These are phyloP conservation scores for Ephemerocybe angulata DNA, from an alignment of 768 basidiomycete species.

Conservation along the genomic window DNA sequence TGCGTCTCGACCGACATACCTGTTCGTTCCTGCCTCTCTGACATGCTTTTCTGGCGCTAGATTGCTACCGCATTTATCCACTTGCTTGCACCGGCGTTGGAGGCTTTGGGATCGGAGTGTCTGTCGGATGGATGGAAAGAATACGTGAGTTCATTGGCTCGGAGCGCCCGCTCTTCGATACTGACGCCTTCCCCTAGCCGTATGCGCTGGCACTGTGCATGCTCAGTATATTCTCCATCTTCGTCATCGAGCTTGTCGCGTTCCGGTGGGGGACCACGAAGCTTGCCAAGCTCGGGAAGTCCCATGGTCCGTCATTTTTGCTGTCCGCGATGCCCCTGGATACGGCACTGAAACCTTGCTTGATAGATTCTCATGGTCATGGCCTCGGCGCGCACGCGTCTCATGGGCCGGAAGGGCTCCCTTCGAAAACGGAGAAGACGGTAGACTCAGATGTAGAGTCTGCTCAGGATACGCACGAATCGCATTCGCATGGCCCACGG, in stretches of 20 bases:
- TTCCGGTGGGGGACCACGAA: constrained; percentile 82
- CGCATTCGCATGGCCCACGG: constrained; percentile 5
- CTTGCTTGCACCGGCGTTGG: constrained; percentile 71
- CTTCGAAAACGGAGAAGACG: constrained; percentile 7
- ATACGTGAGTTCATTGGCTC: constrained; percentile 55
- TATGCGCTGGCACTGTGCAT: constrained; percentile 82
- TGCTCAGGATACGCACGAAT: constrained; percentile 20
- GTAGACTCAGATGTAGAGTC: constrained; percentile 27
- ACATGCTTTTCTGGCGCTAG: constrained; percentile 31
- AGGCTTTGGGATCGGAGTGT: constrained; percentile 67
- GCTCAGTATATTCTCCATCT: constrained; percentile 77
- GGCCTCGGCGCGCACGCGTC: constrained; percentile 54
- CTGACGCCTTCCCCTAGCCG: constrained; percentile 43
- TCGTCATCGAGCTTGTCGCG: constrained; percentile 80
- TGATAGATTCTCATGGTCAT: constrained; percentile 66
- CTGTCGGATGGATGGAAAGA: constrained; percentile 62
- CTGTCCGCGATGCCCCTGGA: neutral
- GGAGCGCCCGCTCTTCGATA: neutral
- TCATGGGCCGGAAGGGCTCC: constrained; percentile 60
- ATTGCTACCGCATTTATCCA: constrained; percentile 91
- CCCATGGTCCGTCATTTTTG: constrained; percentile 42
- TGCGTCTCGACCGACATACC: constrained; percentile 31
- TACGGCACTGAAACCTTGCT: constrained; percentile 4
- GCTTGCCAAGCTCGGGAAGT: constrained; percentile 61
- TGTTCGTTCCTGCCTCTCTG: constrained; percentile 3